Base-by-base conservation (phyloP, 352 stramenopile genomes). In the Phytopythium delawarense region DNA sequence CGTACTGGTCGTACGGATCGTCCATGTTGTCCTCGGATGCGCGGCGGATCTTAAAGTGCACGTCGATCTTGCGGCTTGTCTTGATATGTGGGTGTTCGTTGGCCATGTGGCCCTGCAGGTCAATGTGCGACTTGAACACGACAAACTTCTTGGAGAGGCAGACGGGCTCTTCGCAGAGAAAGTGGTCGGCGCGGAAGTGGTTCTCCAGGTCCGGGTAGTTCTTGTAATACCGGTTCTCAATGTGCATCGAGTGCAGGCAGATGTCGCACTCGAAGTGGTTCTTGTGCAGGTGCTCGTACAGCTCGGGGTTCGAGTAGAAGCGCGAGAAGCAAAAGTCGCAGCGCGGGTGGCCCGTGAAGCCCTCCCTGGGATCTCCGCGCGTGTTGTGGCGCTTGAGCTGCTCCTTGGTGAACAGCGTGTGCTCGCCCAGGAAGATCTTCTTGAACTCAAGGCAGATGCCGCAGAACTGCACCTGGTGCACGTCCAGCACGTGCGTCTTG, bases 201-300 rank as follows among this genome's bases (percentile, higher is more conserved):
- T 92, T 91, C 59, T 97, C 84, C 44, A 97, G 60, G 69, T 97
- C 90, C 48, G 80, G 72, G 70, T 97, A 97, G 72, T 97, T 87
- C 74, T 93, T 93, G 79, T 96, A 97, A 69, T 96, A 96, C 42
- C 88, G 74, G 72, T 96, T 92, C 71, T 95, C 81, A 21, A 96
- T 84, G 55, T 86, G 62, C 23, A 84, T 63, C 49, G 79, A 75
- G 57, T 84, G 87, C 30, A 96, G 65, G 60, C 90, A 97, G 35
- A 97, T 85, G 62, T 97, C 87, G 68, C 90, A 97, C 70, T 94
- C 89, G 61, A 95, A 97, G 69, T 97, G 90, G 63, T 96, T 91
- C 75, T 97, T 96, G 51, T 87, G 82, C 66, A 97, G 57, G 54
- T 97, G 90, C 13, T 97, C 84, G 65, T 96, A 95, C 37, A 97